Evolutionary conservation across 163 green algal genomes (phyloP).

Genomic region (Scenedesmus sp.): DNA sequence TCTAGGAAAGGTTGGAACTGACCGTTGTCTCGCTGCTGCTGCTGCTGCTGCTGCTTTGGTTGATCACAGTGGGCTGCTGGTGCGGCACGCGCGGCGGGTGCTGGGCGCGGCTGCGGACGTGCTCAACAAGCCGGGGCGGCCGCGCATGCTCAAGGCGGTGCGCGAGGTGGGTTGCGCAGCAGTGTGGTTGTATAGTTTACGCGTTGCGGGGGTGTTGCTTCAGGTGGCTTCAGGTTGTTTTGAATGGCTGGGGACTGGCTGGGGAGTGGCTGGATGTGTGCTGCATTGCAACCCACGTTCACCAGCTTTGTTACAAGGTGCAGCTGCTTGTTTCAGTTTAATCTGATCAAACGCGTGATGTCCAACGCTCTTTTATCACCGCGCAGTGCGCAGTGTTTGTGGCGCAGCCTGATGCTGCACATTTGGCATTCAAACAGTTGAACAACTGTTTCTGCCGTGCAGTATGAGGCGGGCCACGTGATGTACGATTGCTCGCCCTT

Average conservation of each 20-base stretch:
- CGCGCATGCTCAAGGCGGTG: conserved; percentile 61
- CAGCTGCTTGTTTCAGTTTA: neutral
- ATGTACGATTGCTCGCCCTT: conserved; percentile 81
- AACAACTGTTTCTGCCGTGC: neutral
- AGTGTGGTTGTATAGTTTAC: neutral
- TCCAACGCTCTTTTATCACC: neutral
- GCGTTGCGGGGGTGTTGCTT: neutral
- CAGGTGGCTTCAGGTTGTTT: neutral
- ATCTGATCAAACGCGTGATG: neutral
- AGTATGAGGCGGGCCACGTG: conserved; percentile 60
- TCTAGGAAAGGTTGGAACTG: too few species aligned
- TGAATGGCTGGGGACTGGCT: neutral
- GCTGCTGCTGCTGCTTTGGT: neutral
- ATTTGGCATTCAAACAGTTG: too few species aligned
- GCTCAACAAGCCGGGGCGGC: conserved; percentile 75
- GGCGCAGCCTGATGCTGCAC: too few species aligned
- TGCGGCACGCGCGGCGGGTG: conserved; percentile 90
- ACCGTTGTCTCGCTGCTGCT: neutral
- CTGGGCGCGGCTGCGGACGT: conserved; percentile 75
- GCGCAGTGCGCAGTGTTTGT: too few species aligned
- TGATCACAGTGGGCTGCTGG: conserved; percentile 68
- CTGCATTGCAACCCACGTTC: neutral
- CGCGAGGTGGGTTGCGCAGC: conserved; percentile 56
- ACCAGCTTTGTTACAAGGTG: neutral
- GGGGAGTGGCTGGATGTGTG: neutral